Base-by-base conservation (phyloP, 192 early-diverging fungal genomes). In the Helicostylum pulchrum region DNA sequence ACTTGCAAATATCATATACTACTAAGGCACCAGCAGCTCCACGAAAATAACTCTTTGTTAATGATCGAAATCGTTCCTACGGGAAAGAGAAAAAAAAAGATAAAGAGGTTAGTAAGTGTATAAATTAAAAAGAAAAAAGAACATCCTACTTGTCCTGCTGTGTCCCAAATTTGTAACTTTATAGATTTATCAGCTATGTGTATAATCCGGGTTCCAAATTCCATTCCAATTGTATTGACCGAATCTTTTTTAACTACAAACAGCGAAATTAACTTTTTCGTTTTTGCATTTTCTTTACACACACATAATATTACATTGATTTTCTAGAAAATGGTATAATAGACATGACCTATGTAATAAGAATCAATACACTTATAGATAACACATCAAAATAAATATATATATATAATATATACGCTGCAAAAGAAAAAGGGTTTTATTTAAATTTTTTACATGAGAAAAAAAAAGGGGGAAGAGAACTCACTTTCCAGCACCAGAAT, bases 1-100 rank as follows among this genome's bases (percentile, higher is more conserved):
- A 80, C 77, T 84, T 89, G 55, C 88, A 86, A 49, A 92, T 83
- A 72, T 92, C 90, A 62, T 91, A 92, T n/a, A 91, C 88, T 30
- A 92, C 67, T 10, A 90, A 75, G 19, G 87, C 90, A 43, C 89
- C 90, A 10, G 87, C 86, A 36, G 90, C 88, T 42, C 90, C 90
- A 69, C 90, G 82, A 63, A 91, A 92, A 62, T 92, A 92, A 72
- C 87, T 89, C 51, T 83, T 78, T 3, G 90, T 92, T 17, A 92
- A 86, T 61, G 83, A 90, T 78, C 80, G 74, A 59, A 82, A 82
- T n/a, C 77, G 77, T 64, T 82, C 77, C 68, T 74, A 53, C 20
- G n/a, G n/a, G n/a, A 46, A 30, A 42, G 55, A 6, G 54, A 34
- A 15, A 32, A 34, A 53, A 12, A 32, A 23, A 50, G 31, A 42